These are phyloP conservation scores for Purpureocillium takamizusanense DNA, from an alignment of 2,329 filamentous ascomycete species.

Conservation along the genomic window DNA sequence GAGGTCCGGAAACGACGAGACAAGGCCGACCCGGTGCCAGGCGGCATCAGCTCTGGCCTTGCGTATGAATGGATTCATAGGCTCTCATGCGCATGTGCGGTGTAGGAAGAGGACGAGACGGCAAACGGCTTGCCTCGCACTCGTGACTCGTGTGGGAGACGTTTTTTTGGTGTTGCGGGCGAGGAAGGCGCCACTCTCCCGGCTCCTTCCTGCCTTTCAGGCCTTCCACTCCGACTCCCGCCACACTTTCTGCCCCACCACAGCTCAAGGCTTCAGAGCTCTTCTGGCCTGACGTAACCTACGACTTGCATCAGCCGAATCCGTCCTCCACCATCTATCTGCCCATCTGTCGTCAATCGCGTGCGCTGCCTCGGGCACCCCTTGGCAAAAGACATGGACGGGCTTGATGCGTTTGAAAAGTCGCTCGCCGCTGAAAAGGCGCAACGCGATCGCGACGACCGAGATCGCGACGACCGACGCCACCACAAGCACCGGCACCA, in stretches of 20 bases:
- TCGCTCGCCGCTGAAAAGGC: slow-evolving; percentile 58
- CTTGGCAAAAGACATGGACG: slow-evolving; percentile 30
- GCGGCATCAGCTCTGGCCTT: slow-evolving; percentile 7
- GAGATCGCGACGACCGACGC: slow-evolving; percentile 33
- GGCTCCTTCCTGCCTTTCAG: too few relatives aligned
- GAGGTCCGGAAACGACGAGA: slow-evolving; percentile 47
- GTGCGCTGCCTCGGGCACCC: too few relatives aligned
- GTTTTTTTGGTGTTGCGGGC: too few relatives aligned
- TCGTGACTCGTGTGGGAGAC: too few relatives aligned
- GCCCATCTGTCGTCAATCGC: too few relatives aligned
- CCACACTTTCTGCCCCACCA: too few relatives aligned
- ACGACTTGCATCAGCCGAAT: not conserved
- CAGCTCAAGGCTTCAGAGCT: not conserved
- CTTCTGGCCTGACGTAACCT: not conserved
- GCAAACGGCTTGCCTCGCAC: too few relatives aligned
- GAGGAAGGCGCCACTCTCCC: not conserved
- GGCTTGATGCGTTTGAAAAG: slow-evolving; percentile 69
- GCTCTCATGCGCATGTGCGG: not conserved
- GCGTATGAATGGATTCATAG: slow-evolving; percentile 15
- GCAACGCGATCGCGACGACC: slow-evolving; percentile 37
- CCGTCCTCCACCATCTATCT: too few relatives aligned
- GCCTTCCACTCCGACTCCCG: too few relatives aligned
- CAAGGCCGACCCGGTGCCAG: slow-evolving; percentile 47
- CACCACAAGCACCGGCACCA: slow-evolving; percentile 35
- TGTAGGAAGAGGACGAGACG: not conserved